Evolutionary conservation across 768 basidiomycete species (phyloP), one percentile per base, ranked within the genome.

Genomic region (Pisolithus orientalis): DNA sequence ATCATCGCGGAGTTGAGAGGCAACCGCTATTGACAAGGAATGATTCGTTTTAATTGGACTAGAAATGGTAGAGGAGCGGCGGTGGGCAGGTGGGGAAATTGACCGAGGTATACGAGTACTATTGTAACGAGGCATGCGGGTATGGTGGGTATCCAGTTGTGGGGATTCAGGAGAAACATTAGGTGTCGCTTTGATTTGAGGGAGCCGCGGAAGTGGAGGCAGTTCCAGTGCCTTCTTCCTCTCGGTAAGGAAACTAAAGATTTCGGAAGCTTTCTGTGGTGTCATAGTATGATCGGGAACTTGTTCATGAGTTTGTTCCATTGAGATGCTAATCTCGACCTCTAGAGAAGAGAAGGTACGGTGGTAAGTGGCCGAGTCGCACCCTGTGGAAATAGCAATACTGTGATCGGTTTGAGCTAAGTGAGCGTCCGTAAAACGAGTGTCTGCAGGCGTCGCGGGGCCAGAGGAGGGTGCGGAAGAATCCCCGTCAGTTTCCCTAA

Each of bases 201-300:
- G 69, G 28, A 70, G 59, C 21, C 39, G 61, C 21, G 65, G 67
- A 44, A 70, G 65, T 24, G 69, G 61, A 5, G 55, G 55, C 43
- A 76, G 73, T 39, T 73, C 62, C 14, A 62, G 51, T 4, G 53
- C 53, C 71, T 73, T 65, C 70, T 78, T 56, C 49, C 71, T 74
- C 34, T 77, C 73, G 24, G 79, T 79, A 46, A 90, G 68, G 67
- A 90, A 90, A 5, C 75, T 80, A 53, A 90, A 90, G 17, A 90
- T 76, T 56, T 89, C 82, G 3, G 87, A 84, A 21, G 88, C 88
- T 31, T 85, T 77, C 57, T 80, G 80, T 13, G 84, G 80, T 25
- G 81, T 83, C 51, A 68, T 71, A 5, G 78, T 72, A 39, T 75
- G 72, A 25, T 65, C 60, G 55, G 76, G 45, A 46, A 49, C 39